These are phyloP conservation scores for Skeletonema menzelii DNA, from an alignment of 108 stramenopile genomes.

Conservation along the genomic window DNA sequence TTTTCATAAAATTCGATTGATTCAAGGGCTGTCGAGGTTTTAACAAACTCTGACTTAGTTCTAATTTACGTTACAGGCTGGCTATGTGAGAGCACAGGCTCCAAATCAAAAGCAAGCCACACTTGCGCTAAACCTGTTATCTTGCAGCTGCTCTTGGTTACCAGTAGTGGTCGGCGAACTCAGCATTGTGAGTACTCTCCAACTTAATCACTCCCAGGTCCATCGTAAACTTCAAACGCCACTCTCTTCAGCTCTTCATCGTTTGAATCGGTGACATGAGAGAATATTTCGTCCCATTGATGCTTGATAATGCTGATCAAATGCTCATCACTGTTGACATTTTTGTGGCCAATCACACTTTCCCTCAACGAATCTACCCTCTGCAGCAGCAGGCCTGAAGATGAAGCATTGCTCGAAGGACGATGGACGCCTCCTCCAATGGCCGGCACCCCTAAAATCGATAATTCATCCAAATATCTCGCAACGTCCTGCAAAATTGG, in stretches of 20 bases:
- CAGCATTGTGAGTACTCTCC: neutral
- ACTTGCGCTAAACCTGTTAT: no score
- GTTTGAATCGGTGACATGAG: conserved; percentile 34
- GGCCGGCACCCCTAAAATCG: conserved; percentile 69
- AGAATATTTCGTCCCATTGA: conserved; percentile 47
- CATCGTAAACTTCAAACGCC: conserved; percentile 34
- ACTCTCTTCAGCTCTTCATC: conserved; percentile 43
- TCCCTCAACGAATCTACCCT: conserved; percentile 54
- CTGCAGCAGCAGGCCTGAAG: conserved; percentile 42
- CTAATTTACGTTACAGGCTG: no score
- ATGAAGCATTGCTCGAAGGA: conserved; percentile 14
- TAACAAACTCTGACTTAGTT: no score
- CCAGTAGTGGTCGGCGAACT: neutral
- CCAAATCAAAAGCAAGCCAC: no score
- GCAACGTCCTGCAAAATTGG: conserved; percentile 81
- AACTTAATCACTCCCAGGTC: conserved; percentile 14
- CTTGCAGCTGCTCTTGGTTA: no score
- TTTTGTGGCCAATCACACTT: conserved; percentile 22
- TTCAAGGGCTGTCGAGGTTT: neutral
- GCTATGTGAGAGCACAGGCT: no score
- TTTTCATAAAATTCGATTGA: neutral
- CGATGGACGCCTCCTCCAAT: conserved; percentile 21
- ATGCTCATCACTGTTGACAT: neutral
- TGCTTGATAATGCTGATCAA: conserved; percentile 18
- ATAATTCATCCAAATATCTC: conserved; percentile 82